Percentiles rank a stretch among this genome's conserved stretches.
Evolutionary conservation across 2,329 filamentous ascomycete genomes (phyloP).

Genomic region (Aspergillus ochraceoroseus): DNA sequence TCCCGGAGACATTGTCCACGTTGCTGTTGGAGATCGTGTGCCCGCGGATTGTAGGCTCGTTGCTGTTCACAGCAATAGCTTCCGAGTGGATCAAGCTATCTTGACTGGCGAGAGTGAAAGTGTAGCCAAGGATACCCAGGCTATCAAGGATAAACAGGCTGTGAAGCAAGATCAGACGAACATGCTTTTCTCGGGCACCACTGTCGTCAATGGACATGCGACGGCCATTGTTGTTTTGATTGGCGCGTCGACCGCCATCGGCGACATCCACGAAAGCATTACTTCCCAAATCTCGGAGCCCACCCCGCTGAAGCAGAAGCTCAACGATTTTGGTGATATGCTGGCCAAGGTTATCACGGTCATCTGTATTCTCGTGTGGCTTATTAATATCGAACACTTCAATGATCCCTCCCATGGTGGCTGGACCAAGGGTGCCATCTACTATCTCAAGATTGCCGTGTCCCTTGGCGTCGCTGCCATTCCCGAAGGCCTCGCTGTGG

Average conservation of each 20-base stretch:
- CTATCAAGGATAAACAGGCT: slow-evolving; percentile 70
- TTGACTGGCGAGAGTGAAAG: slow-evolving; percentile 97
- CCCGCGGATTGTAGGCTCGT: slow-evolving; percentile 91
- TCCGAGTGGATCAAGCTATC: slow-evolving; percentile 93
- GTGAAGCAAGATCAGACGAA: slow-evolving; percentile 98
- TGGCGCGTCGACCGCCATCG: slow-evolving; percentile 86
- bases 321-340: slow-evolving; percentile 95
- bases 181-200: slow-evolving; percentile 97
- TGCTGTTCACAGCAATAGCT: slow-evolving; percentile 92
- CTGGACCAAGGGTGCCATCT: slow-evolving; percentile 96
- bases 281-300: slow-evolving; percentile 96
- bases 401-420: slow-evolving; percentile 87
- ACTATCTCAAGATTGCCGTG: slow-evolving; percentile 98
- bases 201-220: slow-evolving; percentile 89
- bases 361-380: slow-evolving; percentile 93
- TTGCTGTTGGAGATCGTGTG: slow-evolving; percentile 86
- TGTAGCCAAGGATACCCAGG: slow-evolving; percentile 72
- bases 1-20: slow-evolving; percentile 83
- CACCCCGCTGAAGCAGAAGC: slow-evolving; percentile 94
- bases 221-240: slow-evolving; percentile 87
- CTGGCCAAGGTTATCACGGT: slow-evolving; percentile 97
- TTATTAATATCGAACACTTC: slow-evolving; percentile 98
- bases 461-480: slow-evolving; percentile 97
- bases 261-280: slow-evolving; percentile 98
- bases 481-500: slow-evolving; percentile 92